phyloP scores from a whole-genome alignment of 129 eudicot species.

The Lonicera japonica region DNA sequence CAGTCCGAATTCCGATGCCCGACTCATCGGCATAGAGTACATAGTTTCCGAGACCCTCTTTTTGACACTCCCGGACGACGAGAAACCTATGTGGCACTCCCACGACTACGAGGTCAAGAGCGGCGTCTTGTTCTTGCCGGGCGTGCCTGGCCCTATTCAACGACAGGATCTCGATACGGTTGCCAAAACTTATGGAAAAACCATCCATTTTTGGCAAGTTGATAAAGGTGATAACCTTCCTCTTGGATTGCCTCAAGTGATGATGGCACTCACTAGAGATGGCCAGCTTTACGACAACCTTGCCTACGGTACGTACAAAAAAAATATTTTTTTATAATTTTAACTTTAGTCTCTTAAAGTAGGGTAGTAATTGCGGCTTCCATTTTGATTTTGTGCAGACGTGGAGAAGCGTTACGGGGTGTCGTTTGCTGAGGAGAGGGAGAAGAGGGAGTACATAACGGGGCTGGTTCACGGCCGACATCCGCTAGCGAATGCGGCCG shows the following conservation, averaged over 20 bases:
- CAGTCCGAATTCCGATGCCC: slow-evolving; percentile 56
- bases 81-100: slow-evolving; percentile 84
- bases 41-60: slow-evolving; percentile 64
- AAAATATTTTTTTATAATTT: too few species aligned
- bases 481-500: slow-evolving; percentile 70
- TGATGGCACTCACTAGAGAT: slow-evolving; percentile 90
- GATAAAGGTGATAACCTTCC: slow-evolving; percentile 73
- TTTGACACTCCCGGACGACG: slow-evolving; percentile 66
- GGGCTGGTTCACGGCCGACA: slow-evolving; percentile 65
- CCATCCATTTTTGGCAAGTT: slow-evolving; percentile 87
- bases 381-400: slow-evolving; percentile 27
- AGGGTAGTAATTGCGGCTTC: too few species aligned
- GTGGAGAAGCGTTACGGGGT: slow-evolving; percentile 52
- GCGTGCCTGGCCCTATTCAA: slow-evolving; percentile 71
- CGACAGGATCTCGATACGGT: slow-evolving; percentile 73
- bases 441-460: slow-evolving; percentile 52
- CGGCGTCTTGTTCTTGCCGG: slow-evolving; percentile 80
- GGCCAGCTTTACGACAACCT: slow-evolving; percentile 62
- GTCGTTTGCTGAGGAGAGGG: slow-evolving; percentile 49
- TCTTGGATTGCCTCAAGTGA: slow-evolving; percentile 70
- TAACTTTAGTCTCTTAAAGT: too few species aligned
- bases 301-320: slow-evolving; percentile 37
- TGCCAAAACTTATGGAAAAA: slow-evolving; percentile 75
- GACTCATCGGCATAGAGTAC: slow-evolving; percentile 80
- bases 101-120: slow-evolving; percentile 94